Base-by-base conservation (phyloP, 352 stramenopile species). In the Phytophthora hibernalis region DNA sequence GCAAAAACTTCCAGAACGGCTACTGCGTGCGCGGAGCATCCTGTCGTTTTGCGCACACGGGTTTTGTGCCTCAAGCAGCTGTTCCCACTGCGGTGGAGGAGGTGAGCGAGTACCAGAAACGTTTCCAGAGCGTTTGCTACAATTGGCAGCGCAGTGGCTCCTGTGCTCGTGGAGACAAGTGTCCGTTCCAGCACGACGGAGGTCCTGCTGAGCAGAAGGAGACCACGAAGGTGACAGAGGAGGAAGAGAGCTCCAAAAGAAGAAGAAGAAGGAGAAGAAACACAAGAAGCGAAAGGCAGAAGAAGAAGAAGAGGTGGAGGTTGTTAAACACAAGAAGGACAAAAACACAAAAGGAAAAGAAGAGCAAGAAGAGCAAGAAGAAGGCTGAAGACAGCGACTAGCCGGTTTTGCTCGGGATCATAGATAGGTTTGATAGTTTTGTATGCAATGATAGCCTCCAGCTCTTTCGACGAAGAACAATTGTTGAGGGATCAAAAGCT, bases 121-220 rank as follows among this genome's bases (percentile, higher is more conserved):
- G 80, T 35, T 87, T 86, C 52, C 78, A 89, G 55, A 87, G 76
- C 24, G 68, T 87, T 18, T 88, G 80, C 59, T 88, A 88, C 75
- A 88, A 88, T 40, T 88, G 80, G 80, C 80, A 88, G 47, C 72
- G 79, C 11, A 73, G 22, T 15, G 69, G 61, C 13, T 73, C 66
- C 0, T 88, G 80, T 20, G 66, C 40, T 31, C 80, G 80, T 26
- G 80, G 80, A 6, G 70, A 76, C 35, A 72, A 67, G 8, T 87
- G 79, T 53, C 70, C 71, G 37, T 89, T 87, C 45, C 80, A 87
- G 47, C 80, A 89, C 54, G 71, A 82, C 28, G 65, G 60, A 13
- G 35, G n/a, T 35, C 38, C n/a, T 0, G 28, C 42, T 16, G 21
- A 26, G n/a, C 10, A 45, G 18, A 12, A 47, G 5, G 11, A 47